Evolutionary conservation across 306 rosid genomes (phyloP).

Genomic region (Gynostemma pentaphyllum): DNA sequence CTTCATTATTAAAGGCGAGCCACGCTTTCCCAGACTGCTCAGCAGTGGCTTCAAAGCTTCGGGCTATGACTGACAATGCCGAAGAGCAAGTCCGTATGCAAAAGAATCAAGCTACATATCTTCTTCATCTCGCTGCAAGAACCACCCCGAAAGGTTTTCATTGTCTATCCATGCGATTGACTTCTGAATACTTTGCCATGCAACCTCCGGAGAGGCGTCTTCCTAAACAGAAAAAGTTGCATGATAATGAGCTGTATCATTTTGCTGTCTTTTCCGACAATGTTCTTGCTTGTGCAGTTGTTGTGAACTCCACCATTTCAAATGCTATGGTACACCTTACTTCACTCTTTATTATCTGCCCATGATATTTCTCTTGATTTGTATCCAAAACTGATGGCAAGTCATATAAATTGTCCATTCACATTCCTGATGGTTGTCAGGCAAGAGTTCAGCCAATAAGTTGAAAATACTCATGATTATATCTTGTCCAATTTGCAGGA

Average conservation of each 20-base stretch:
- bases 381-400: too few species aligned
- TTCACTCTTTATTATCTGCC: too few species aligned
- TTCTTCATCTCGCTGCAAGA: constrained; percentile 72
- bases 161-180: constrained; percentile 85
- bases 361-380: not conserved
- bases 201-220: constrained; percentile 49
- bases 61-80: constrained; percentile 60
- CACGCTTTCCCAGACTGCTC: constrained; percentile 63
- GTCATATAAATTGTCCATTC: too few species aligned
- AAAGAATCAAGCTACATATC: constrained; percentile 43
- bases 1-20: constrained; percentile 60
- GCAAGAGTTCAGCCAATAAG: not conserved
- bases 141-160: constrained; percentile 80
- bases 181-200: constrained; percentile 65
- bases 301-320: constrained; percentile 79
- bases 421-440: not conserved
- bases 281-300: constrained; percentile 85
- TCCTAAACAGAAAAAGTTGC: constrained; percentile 47
- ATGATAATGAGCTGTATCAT: constrained; percentile 57
- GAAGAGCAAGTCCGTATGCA: constrained; percentile 60
- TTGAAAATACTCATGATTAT: not conserved
- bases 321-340: constrained; percentile 69
- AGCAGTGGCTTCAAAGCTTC: constrained; percentile 73
- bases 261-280: constrained; percentile 95
- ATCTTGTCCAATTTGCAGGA: constrained; percentile 31